Conservation (phyloP, 164 flowering plant species). For the Vitis vinifera region ASM3070453v1 NC_081810.1:5453001-5453500, state of each 20-base stretch:
- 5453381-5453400: background rate
- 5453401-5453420: background rate
- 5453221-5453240: too few relatives aligned
- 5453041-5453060: too few relatives aligned
- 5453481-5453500: background rate
- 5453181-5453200: too few relatives aligned
- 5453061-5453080: too few relatives aligned
- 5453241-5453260: background rate
- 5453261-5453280: background rate
- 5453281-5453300: background rate
- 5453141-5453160: too few relatives aligned
- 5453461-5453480: background rate
- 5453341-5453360: background rate
- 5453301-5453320: background rate
- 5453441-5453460: background rate
- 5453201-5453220: too few relatives aligned
- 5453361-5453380: background rate
- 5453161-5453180: too few relatives aligned
- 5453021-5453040: too few relatives aligned
- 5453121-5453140: too few relatives aligned
- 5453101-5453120: too few relatives aligned
- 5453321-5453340: background rate
- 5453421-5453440: background rate
- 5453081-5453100: too few relatives aligned
- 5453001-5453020: too few relatives aligned